These are phyloP conservation scores for Aspergillus bombycis DNA, from an alignment of 2,329 filamentous ascomycete species.

Conservation along the genomic window DNA sequence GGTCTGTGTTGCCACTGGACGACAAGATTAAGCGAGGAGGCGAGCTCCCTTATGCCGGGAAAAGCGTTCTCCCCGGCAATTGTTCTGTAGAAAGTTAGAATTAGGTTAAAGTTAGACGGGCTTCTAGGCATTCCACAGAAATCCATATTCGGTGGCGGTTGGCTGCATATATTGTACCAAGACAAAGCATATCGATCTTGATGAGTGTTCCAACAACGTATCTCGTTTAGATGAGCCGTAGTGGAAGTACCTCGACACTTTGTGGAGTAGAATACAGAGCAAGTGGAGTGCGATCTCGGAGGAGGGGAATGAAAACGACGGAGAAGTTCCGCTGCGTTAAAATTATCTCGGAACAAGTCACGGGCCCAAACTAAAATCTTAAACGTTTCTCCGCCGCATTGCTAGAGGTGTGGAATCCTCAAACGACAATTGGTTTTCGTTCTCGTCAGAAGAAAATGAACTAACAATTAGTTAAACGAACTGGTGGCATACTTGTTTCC, in stretches of 20 bases:
- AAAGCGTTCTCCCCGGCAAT: slow-evolving; percentile 16
- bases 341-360: slow-evolving; percentile 1
- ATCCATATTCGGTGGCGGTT: neutral
- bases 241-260: neutral
- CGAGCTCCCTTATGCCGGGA: slow-evolving; percentile 1
- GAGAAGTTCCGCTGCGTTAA: slow-evolving; percentile 5
- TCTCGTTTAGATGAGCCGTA: neutral
- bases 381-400: slow-evolving; percentile 20
- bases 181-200: neutral
- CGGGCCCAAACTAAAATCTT: neutral
- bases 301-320: neutral
- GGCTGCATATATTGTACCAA: neutral
- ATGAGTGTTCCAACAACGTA: neutral
- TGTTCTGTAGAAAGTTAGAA: slow-evolving; percentile 2
- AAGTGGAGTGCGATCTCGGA: slow-evolving; percentile 5
- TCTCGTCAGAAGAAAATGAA: neutral
- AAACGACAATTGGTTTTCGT: neutral
- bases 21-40: slow-evolving; percentile 1
- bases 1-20: neutral
- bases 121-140: neutral
- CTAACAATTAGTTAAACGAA: neutral
- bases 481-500: neutral
- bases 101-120: neutral
- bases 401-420: neutral
- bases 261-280: slow-evolving; percentile 3